phyloP scores from a whole-genome alignment of 1,139 yeast species.

The Pichia sp. region DNA sequence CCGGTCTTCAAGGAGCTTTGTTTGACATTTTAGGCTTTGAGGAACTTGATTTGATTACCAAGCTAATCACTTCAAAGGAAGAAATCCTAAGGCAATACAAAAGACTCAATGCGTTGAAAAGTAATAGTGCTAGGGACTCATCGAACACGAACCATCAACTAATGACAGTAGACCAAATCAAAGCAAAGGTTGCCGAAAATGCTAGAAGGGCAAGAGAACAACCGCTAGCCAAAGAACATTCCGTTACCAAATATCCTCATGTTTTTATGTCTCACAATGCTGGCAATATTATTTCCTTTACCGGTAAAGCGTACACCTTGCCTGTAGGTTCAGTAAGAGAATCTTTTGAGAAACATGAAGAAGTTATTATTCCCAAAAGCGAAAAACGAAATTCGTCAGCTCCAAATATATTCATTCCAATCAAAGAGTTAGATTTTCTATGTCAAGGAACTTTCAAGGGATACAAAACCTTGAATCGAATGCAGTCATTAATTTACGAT shows the following conservation, averaged over 20 bases:
- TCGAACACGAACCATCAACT: conserved; percentile 26
- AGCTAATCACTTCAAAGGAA: conserved; percentile 51
- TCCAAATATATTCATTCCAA: conserved; percentile 51
- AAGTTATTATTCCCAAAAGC: conserved; percentile 77
- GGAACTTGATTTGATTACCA: conserved; percentile 71
- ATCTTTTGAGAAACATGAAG: conserved; percentile 62
- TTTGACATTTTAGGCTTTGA: conserved; percentile 84
- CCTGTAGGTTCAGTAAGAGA: conserved; percentile 80
- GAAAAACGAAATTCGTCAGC: conserved; percentile 43
- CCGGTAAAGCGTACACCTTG: conserved; percentile 73
- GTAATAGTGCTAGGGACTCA: background rate
- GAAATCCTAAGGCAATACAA: conserved; percentile 22
- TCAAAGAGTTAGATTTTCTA: conserved; percentile 63
- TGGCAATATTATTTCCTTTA: conserved; percentile 64
- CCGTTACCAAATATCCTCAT: conserved; percentile 69
- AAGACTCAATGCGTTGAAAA: conserved; percentile 7
- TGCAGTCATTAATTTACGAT: conserved; percentile 89
- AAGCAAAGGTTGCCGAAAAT: conserved; percentile 53
- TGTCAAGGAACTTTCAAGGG: conserved; percentile 83
- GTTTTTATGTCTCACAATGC: conserved; percentile 72
- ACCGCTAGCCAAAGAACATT: conserved; percentile 43
- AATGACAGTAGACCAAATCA: conserved; percentile 55
- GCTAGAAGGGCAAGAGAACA: conserved; percentile 48
- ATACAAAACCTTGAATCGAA: conserved; percentile 72
- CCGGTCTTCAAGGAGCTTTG: conserved; percentile 60